phyloP scores from a whole-genome alignment of 1,139 yeast genomes.

The Magnusiomyces tetraspermus region DNA sequence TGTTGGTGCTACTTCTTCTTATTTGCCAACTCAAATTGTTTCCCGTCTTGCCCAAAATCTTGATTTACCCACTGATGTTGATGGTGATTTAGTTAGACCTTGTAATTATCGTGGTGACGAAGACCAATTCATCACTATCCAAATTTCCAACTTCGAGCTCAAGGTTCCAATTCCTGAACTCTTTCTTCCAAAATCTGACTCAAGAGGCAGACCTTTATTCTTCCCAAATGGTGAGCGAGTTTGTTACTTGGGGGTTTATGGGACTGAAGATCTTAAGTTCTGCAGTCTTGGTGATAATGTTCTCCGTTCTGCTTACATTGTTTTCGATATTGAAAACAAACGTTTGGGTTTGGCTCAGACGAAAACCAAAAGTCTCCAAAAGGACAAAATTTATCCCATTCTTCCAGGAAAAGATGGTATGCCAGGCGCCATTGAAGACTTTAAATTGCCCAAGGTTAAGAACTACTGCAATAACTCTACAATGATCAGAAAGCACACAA shows the following conservation, averaged over 20 bases:
- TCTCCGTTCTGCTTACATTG: slow-evolving; percentile 48
- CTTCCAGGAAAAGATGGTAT: slow-evolving; percentile 1
- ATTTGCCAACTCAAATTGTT: slow-evolving; percentile 9
- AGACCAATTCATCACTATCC: slow-evolving; percentile 12
- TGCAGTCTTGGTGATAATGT: slow-evolving; percentile 57
- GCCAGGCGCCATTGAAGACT: not conserved
- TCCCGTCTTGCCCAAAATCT: slow-evolving; percentile 2
- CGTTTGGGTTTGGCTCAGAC: slow-evolving; percentile 51
- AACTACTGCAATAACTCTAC: not conserved
- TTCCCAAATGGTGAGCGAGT: slow-evolving; percentile 46
- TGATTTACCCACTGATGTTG: slow-evolving; percentile 3
- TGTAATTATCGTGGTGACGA: slow-evolving; percentile 18
- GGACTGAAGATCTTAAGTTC: slow-evolving; percentile 41
- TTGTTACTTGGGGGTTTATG: slow-evolving; percentile 44
- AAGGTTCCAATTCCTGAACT: slow-evolving; percentile 10
- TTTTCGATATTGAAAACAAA: slow-evolving; percentile 55
- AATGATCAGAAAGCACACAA: too few species aligned
- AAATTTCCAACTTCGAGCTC: slow-evolving; percentile 7
- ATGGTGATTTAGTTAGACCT: slow-evolving; percentile 20
- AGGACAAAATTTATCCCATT: not conserved
- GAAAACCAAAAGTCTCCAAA: not conserved
- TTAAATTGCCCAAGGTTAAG: not conserved
- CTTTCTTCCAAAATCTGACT: slow-evolving; percentile 9
- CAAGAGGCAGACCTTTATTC: slow-evolving; percentile 7
- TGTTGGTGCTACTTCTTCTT: slow-evolving; percentile 14